Evolutionary conservation across 2,329 filamentous ascomycete species (phyloP).

Genomic region (Furcasterigmium furcatum): DNA sequence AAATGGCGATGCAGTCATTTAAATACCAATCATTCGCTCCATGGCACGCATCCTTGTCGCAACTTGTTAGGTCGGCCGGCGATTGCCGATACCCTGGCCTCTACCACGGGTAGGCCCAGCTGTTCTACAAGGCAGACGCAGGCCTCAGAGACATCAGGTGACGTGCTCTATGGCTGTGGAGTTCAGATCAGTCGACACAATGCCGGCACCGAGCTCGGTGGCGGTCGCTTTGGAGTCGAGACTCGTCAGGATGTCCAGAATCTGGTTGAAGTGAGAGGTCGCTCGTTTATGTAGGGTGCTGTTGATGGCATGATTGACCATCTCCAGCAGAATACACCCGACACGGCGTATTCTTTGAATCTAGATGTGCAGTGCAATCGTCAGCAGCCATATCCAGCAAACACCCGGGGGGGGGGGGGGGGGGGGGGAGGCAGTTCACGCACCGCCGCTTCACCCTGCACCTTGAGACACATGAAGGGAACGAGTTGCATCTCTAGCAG

Average conservation of each 20-base stretch:
- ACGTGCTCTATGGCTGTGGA: neutral
- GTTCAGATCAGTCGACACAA: neutral
- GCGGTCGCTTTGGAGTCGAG: neutral
- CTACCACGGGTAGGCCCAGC: too few species aligned
- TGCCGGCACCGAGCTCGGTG: neutral
- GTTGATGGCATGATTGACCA: neutral
- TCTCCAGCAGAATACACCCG: neutral
- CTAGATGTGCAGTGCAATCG: neutral
- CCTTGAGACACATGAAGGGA: neutral
- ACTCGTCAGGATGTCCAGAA: neutral
- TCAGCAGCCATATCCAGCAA: neutral
- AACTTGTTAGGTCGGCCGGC: too few species aligned
- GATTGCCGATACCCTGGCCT: too few species aligned
- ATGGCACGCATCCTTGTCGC: too few species aligned
- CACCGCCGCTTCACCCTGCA: slow-evolving; percentile 1
- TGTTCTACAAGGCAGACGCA: too few species aligned
- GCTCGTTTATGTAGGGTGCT: neutral
- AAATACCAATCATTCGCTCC: too few species aligned
- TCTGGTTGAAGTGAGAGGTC: neutral
- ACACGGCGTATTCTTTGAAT: slow-evolving; percentile 1
- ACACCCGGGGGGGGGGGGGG: too few species aligned
- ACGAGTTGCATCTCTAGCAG: neutral
- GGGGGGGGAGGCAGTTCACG: neutral
- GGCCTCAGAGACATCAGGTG: neutral
- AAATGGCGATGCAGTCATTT: too few species aligned